A percentile compares a stretch with the other conserved stretches of the same genome.
phyloP scores from a whole-genome alignment of 331 rosid genomes.

The Ulmus americana region DNA sequence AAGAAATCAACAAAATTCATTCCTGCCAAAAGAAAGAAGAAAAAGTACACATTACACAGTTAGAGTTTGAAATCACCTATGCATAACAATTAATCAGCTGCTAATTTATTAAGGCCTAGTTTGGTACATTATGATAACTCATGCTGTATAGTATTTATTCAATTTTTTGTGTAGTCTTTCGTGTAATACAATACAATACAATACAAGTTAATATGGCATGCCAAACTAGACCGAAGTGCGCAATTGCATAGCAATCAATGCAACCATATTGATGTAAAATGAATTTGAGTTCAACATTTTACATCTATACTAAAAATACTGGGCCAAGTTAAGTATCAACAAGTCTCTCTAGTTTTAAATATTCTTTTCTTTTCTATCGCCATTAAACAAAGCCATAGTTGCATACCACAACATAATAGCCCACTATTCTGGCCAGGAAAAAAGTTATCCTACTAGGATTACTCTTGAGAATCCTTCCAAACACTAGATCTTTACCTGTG shows the following conservation, averaged over 20 bases:
- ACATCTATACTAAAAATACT: not conserved
- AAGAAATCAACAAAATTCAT: conserved; percentile 81
- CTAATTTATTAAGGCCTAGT: too few species aligned
- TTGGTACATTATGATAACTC: too few species aligned
- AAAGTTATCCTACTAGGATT: not conserved
- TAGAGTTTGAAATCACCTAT: not conserved
- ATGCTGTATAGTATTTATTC: too few species aligned
- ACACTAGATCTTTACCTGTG: conserved; percentile 51
- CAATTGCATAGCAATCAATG: not conserved
- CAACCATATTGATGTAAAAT: not conserved
- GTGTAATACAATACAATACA: too few species aligned
- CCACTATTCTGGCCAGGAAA: not conserved
- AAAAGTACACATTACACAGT: too few species aligned
- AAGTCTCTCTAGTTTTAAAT: not conserved
- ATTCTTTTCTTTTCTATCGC: not conserved
- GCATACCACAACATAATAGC: not conserved
- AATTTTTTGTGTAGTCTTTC: too few species aligned
- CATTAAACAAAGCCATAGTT: not conserved
- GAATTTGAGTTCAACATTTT: not conserved
- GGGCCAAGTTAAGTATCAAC: not conserved
- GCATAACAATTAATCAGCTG: not conserved
- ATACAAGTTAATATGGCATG: too few species aligned
- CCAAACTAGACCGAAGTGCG: not conserved
- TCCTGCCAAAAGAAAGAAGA: conserved; percentile 45
- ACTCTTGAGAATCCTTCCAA: not conserved